A percentile compares a stretch with the other conserved stretches of the same genome.
Conservation (phyloP, 1,284 basidiomycete genomes). For the Marasmius tenuissimus region DNA sequence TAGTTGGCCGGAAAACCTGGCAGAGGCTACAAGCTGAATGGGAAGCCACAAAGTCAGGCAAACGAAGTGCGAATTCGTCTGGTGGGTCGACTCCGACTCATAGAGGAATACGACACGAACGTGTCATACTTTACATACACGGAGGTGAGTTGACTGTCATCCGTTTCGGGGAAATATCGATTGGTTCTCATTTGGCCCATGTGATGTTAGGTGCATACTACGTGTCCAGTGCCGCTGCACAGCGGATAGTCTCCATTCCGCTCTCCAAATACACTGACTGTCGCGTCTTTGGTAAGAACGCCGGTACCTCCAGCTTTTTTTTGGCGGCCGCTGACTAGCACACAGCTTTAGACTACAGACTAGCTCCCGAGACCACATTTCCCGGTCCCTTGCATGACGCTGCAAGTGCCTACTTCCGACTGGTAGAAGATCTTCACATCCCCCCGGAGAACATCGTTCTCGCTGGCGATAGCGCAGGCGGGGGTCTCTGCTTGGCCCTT, state of each 20-base stretch:
- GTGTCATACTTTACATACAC: constrained; percentile 91
- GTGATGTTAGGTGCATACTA: constrained; percentile 82
- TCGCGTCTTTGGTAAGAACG: constrained; percentile 80
- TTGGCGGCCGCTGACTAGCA: background rate
- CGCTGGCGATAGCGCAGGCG: constrained; percentile 92
- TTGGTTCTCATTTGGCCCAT: constrained; percentile 2
- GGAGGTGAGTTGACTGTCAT: constrained; percentile 58
- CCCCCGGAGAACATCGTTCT: constrained; percentile 89
- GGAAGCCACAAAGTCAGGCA: constrained; percentile 40
- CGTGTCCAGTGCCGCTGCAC: constrained; percentile 91
- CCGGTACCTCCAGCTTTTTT: background rate
- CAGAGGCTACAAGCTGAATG: constrained; percentile 85
- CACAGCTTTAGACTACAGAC: constrained; percentile 90
- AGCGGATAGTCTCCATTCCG: constrained; percentile 90
- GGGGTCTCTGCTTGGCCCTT: constrained; percentile 83
- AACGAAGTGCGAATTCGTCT: constrained; percentile 9
- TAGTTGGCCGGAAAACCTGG: constrained; percentile 92
- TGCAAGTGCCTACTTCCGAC: constrained; percentile 83
- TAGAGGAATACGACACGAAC: constrained; percentile 55
- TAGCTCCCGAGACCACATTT: constrained; percentile 93
- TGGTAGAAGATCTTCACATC: constrained; percentile 88
- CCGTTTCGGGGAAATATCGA: constrained; percentile 20
- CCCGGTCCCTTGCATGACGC: constrained; percentile 94
- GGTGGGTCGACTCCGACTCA: constrained; percentile 6
- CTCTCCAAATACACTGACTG: constrained; percentile 89